Evolutionary conservation across 768 basidiomycete species (phyloP).

Genomic region (Lentinula detonsa): DNA sequence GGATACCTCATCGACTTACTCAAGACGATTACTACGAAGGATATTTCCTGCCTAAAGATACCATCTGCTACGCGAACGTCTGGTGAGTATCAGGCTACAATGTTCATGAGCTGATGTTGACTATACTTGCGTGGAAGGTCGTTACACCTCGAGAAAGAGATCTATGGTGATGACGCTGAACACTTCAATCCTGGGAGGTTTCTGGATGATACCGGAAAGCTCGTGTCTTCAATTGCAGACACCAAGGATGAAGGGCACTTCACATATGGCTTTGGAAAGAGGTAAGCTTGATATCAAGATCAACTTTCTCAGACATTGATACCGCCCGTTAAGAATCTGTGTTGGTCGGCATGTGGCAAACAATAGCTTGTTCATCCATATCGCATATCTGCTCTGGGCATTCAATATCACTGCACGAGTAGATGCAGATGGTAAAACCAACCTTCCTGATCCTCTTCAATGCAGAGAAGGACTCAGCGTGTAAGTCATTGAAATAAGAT

Average conservation of each 20-base stretch:
- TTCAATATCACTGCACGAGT: background rate
- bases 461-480: background rate
- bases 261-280: slow-evolving; percentile 19
- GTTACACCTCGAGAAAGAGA: background rate
- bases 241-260: slow-evolving; percentile 17
- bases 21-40: slow-evolving; percentile 11
- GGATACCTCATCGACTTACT: background rate
- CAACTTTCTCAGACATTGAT: background rate
- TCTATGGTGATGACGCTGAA: background rate
- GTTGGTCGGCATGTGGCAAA: slow-evolving; percentile 24
- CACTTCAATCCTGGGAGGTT: background rate
- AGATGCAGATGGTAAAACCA: background rate
- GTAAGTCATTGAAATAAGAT: background rate
- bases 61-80: slow-evolving; percentile 6
- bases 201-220: background rate
- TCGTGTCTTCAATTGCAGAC: background rate
- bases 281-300: background rate
- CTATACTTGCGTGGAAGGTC: background rate
- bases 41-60: slow-evolving; percentile 5
- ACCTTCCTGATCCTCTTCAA: background rate
- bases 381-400: slow-evolving; percentile 21
- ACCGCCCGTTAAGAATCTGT: slow-evolving; percentile 10
- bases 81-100: background rate
- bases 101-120: background rate
- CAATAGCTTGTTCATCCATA: slow-evolving; percentile 21